These are phyloP conservation scores for Anethum foeniculum DNA, from an alignment of 140 eudicot species.

Conservation along the genomic window DNA sequence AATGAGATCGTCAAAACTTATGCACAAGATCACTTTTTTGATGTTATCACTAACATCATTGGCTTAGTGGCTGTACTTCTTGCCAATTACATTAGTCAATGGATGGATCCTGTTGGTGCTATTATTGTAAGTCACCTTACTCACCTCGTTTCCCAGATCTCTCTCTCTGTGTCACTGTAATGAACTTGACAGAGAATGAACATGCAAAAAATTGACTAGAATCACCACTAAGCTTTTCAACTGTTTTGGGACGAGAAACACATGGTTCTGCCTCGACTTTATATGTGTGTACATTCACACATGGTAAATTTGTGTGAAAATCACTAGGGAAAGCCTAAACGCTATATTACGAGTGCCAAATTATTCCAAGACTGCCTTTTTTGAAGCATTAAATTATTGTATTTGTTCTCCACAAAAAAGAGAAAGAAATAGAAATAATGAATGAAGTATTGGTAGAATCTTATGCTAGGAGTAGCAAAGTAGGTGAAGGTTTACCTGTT, in stretches of 20 bases:
- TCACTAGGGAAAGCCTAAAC: not conserved
- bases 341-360: not conserved
- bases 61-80: constrained; percentile 62
- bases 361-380: not conserved
- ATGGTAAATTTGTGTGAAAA: not conserved
- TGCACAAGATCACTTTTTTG: constrained; percentile 82
- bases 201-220: not conserved
- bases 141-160: not conserved
- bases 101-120: constrained; percentile 85
- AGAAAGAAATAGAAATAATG: not conserved
- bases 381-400: not conserved
- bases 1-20: constrained; percentile 64
- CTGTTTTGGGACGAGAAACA: not conserved
- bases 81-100: constrained; percentile 53
- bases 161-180: not conserved
- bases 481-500: not conserved
- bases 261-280: not conserved
- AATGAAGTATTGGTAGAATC: not conserved
- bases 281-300: not conserved
- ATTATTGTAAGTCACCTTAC: constrained; percentile 53
- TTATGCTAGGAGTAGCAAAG: not conserved
- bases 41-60: constrained; percentile 67
- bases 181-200: not conserved
- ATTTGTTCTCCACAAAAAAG: not conserved
- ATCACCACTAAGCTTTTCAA: not conserved